Evolutionary conservation across 2,329 filamentous ascomycete genomes (phyloP), one percentile per base, ranked within the genome.

Genomic region (Aspergillus intermedius): DNA sequence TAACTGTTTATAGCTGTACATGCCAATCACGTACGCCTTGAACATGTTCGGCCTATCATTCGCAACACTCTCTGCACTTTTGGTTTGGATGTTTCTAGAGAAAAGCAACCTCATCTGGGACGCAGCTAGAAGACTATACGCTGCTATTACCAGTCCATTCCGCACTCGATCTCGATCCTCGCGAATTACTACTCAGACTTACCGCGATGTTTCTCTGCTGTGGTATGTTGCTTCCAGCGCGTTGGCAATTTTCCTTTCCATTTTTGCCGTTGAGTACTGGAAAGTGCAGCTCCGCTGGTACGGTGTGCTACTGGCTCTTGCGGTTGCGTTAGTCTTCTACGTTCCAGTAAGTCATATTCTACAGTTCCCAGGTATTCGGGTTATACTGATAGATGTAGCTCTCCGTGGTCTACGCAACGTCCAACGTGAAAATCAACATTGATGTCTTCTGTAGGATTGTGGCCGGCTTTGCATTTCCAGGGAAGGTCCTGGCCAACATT

Each of bases 31-130:
- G 6, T 62, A 61, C 34, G 58, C 56, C 7, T 25, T 62, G 40
- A 62, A 61, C 41, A 61, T 57, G 48, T 72, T 86, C 55, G 82
- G 80, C 1, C 64, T 85, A 9, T 80, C 78, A 0, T 85, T 85
- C 58, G 82, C 83, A 5, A 78, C 81, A 9, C 76, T 84, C n/a
- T 73, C 77, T 2, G 75, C 80, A 5, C 77, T 64, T 2, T 50
- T 64, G n/a, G 55, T 63, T 22, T 62, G 60, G 60, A 49, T 55
- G 1, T 8, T 51, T 4, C 50, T 62, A 15, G 59, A 62, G 44
- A 56, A 57, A 17, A 50, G 56, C 6, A 37, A 53, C n/a, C 47
- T 54, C 6, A 50, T 61, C 19, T 2, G 5, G 34, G 5, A 7
- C 5, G 34, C 34, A 7, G 5, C 34, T 7, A n/a, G 8, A 35